Base-by-base conservation (phyloP, 495 filamentous ascomycete species). In the Zalerion maritima region DNA sequence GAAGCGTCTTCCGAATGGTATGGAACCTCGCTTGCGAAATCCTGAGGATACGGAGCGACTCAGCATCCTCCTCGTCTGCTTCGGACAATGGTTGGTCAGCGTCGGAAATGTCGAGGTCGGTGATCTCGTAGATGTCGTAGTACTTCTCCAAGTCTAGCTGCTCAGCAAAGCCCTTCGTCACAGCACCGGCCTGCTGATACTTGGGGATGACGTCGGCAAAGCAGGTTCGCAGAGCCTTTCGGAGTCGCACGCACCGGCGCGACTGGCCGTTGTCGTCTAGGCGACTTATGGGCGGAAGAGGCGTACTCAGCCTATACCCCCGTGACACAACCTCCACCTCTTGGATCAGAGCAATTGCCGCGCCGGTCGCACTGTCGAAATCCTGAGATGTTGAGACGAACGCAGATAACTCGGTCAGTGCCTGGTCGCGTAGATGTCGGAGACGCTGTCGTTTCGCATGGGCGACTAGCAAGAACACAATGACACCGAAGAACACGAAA, bases 311-410 rank as follows among this genome's bases (percentile, higher is more conserved):
- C 49, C 81, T 69, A 50, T 96, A 97, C 28, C 89, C 89, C 41
- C 87, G 71, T 21, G 87, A 87, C 8, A 96, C 87, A 28, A 96
- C 63, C 54, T 96, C 89, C 12, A 96, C 87, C 50, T 97, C 89
- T 55, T 96, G 87, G 35, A 97, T 79, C 29, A 94, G 69, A 18
- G 77, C 76, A 18, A 97, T 61, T 2, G 84, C 78, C 15, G 83
- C 74, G 29, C 76, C 77, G 19, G 71, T 76, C 18, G 80, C 75
- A 18, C 75, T 70, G 50, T 96, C 85, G 37, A 91, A 84, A 14
- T 78, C 73, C 39, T 89, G 86, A 21, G 83, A 72, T 38, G 70
- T 73, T 15, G 70, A 59, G 32, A 91, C 74, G 35, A 96, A 78
- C 0, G 52, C 45, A 6, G 72, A 69, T n/a, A 79, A 79, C 34